Evolutionary conservation across 495 filamentous ascomycete species (phyloP), one percentile per base, ranked within the genome.

Genomic region (Parathielavia appendiculata): DNA sequence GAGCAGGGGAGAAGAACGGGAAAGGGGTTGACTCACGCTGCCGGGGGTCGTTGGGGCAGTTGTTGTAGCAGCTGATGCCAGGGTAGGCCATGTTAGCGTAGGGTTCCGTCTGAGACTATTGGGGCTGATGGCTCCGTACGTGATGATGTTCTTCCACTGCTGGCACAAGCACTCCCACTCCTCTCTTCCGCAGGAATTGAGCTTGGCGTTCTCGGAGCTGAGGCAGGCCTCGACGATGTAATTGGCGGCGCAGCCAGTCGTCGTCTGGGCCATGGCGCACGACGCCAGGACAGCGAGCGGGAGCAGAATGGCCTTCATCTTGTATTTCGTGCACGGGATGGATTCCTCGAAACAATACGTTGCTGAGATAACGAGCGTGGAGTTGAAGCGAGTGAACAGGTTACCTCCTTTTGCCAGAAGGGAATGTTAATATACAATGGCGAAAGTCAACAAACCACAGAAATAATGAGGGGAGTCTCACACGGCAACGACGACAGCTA

Each of bases 181-280:
- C 43, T 51, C 60, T 14, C 50, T 55, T 0, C 6, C 50, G 65
- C 76, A 79, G 9, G 58, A 51, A n/a, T 54, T 64, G 50, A 79
- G 60, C 57, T 72, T 70, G 54, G 63, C 62, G 54, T 69, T 71
- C 40, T 76, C 72, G 22, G 63, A 68, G 2, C 43, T 40, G 43
- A 79, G 69, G 59, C 76, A 79, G 36, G 70, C 57, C 47, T 76
- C 74, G 65, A 79, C 70, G 55, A 76, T 75, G 57, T 75, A 74
- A 58, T 74, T 63, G 36, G 76, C 76, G 14, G 56, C 70, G 52
- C 76, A 79, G 9, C 57, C 60, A 7, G 46, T 46, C 30, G 59
- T 48, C 38, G 48, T 60, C 48, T 71, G 65, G 34, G 70, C 68
- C 48, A 67, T 41, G 50, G 61, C 67, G 26, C 69, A 65, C 20